Base-by-base conservation (phyloP, 2,329 filamentous ascomycete species). In the Rhexocercosporidium sp. region DNA sequence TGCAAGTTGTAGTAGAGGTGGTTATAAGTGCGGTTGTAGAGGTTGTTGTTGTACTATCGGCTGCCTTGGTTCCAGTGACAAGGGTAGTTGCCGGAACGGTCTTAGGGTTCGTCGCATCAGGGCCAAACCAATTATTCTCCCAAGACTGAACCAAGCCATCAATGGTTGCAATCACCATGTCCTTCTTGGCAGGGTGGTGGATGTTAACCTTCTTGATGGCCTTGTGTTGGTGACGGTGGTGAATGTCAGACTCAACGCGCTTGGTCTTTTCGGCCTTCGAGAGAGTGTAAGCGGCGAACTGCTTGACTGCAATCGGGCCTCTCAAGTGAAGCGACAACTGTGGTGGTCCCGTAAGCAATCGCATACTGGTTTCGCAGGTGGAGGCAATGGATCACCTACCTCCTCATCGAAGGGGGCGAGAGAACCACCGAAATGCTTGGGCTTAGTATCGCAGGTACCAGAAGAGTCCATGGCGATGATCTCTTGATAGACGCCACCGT, bases 311-410 rank as follows among this genome's bases (percentile, higher is more conserved):
- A 72, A 92, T 77, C 1, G 92, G 91, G 3, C 92, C 92, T 72
- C 91, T 89, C 75, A 94, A 83, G 77, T 93, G 89, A 69, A 92
- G 78, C 1, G 90, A 92, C 34, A 94, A 82, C 90, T 93, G 67
- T 0, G 22, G 18, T 29, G 39, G 31, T 2, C 7, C 54, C 22
- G 56, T 68, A 51, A 68, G 54, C 64, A 46, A 18, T 25, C 9
- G 20, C 64, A n/a, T n/a, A 34, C 20, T 9, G n/a, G 11, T 31
- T 57, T 29, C 29, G 37, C 12, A 31, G 14, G n/a, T 41, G 34
- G 14, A 27, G 6, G 22, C 22, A 25, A 20, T 20, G 12, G 31
- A 44, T 11, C 27, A 78, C 87, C 79, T 81, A 93, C 91, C 80
- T 91, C 90, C 76, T 91, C 88, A 69, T 91, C 84, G 39, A 93